Conservation (phyloP, 2,329 filamentous ascomycete species). For the Microthyrium microscopicum region DNA sequence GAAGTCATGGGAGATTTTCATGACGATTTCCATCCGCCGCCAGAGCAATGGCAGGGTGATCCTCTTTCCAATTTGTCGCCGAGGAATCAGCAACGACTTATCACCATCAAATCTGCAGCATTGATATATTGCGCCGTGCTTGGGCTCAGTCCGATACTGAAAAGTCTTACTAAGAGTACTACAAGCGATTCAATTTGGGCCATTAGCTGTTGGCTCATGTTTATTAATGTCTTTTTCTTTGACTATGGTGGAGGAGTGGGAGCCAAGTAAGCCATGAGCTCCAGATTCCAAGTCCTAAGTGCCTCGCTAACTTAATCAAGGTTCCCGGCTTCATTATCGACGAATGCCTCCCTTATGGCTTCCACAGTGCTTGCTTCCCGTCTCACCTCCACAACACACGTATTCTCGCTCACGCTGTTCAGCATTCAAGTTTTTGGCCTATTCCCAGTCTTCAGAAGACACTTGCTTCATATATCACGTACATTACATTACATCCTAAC, state of each 20-base stretch:
- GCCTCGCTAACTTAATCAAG: conserved; percentile 22
- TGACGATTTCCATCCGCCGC: too few relatives aligned
- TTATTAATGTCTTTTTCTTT: conserved; percentile 95
- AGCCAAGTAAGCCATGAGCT: conserved; percentile 26
- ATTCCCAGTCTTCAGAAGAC: conserved; percentile 91
- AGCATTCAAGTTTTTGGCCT: conserved; percentile 94
- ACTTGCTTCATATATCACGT: conserved; percentile 69
- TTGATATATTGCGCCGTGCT: conserved; percentile 87
- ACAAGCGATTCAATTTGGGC: conserved; percentile 95
- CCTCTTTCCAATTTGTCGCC: conserved; percentile 29
- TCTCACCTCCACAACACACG: conserved; percentile 76
- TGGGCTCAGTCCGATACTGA: conserved; percentile 85
- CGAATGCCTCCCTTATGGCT: conserved; percentile 92
- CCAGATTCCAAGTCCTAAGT: background rate
- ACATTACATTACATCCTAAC: conserved; percentile 65
- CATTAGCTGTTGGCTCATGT: conserved; percentile 79
- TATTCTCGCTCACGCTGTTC: conserved; percentile 90
- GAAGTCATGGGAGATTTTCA: conserved; percentile 8
- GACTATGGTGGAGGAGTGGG: conserved; percentile 66
- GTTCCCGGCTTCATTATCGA: conserved; percentile 64
- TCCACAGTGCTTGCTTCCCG: conserved; percentile 85
- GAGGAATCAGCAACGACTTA: conserved; percentile 46
- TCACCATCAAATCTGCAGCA: conserved; percentile 79
- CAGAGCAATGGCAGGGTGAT: too few relatives aligned
- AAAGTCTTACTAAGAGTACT: conserved; percentile 86